A percentile compares a stretch with the other conserved stretches of the same genome.
Evolutionary conservation across 495 filamentous ascomycete species (phyloP).

Genomic region (Trichoderma erinaceum): DNA sequence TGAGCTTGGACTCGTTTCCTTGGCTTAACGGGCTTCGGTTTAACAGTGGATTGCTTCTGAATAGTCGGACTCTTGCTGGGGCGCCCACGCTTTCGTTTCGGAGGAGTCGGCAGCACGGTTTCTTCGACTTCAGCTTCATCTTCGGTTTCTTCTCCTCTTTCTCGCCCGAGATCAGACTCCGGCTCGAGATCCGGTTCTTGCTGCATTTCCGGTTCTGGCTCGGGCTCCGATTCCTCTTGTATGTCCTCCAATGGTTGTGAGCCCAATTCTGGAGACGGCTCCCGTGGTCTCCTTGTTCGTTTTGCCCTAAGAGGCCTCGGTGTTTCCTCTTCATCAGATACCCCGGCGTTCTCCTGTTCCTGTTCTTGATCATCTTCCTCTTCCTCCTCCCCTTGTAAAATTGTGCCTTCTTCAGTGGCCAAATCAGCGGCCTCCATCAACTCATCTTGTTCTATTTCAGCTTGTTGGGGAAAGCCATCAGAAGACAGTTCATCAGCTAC

Average conservation of each 20-base stretch:
- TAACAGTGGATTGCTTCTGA: background rate
- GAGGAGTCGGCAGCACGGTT: background rate
- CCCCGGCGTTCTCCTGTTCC: conserved; percentile 13
- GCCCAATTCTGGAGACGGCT: conserved; percentile 3
- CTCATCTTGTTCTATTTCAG: conserved; percentile 4
- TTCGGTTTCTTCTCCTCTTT: conserved; percentile 19
- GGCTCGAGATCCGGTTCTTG: background rate
- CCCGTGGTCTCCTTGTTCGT: background rate
- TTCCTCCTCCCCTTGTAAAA: conserved; percentile 14
- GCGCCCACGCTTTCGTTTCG: background rate
- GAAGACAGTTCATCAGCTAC: conserved; percentile 27
- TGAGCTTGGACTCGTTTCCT: conserved; percentile 17
- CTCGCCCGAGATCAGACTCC: background rate
- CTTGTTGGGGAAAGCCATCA: conserved; percentile 10
- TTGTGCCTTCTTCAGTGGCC: conserved; percentile 14
- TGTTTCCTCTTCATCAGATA: conserved; percentile 9
- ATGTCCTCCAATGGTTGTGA: conserved; percentile 13
- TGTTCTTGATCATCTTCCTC: conserved; percentile 17
- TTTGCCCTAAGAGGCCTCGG: conserved; percentile 1
- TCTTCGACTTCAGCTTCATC: conserved; percentile 8
- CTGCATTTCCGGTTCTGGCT: background rate
- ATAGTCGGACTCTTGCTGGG: background rate
- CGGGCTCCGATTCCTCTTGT: conserved; percentile 16
- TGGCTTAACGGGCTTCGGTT: conserved; percentile 18
- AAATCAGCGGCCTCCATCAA: conserved; percentile 19